phyloP scores from a whole-genome alignment of 805 yeast species.

The Kazachstania bromeliacearum region DNA sequence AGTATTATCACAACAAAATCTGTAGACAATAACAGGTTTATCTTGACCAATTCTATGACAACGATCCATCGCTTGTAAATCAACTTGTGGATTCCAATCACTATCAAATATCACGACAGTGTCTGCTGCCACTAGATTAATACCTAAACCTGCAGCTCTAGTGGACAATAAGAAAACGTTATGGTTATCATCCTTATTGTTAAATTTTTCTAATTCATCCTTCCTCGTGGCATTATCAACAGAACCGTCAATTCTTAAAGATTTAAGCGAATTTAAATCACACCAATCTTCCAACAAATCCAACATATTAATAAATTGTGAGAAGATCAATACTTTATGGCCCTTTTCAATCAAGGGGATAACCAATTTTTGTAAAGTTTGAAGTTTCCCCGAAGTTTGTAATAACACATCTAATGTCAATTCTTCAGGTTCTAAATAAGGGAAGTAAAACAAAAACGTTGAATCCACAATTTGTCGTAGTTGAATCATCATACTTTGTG shows the following conservation, averaged over 20 bases:
- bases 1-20: slow-evolving; percentile 69
- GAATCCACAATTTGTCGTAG: slow-evolving; percentile 77
- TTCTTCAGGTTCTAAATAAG: slow-evolving; percentile 45
- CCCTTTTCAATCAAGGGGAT: slow-evolving; percentile 37
- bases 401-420: slow-evolving; percentile 35
- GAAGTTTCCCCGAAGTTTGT: slow-evolving; percentile 64
- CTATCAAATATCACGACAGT: slow-evolving; percentile 84
- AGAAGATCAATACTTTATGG: slow-evolving; percentile 73
- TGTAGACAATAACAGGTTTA: slow-evolving; percentile 70
- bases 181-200: slow-evolving; percentile 25
- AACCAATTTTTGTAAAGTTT: slow-evolving; percentile 55
- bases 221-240: slow-evolving; percentile 59
- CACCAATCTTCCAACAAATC: slow-evolving; percentile 76
- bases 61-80: slow-evolving; percentile 91
- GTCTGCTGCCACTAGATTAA: slow-evolving; percentile 79
- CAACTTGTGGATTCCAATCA: slow-evolving; percentile 97
- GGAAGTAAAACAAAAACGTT: slow-evolving; percentile 75
- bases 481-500: slow-evolving; percentile 73
- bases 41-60: slow-evolving; percentile 90
- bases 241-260: slow-evolving; percentile 70
- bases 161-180: slow-evolving; percentile 73
- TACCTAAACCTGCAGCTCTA: slow-evolving; percentile 91
- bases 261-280: slow-evolving; percentile 35
- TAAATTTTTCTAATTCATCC: slow-evolving; percentile 45
- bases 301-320: slow-evolving; percentile 79